These are phyloP conservation scores for Xylariaceae sp. DNA, from an alignment of 2,329 filamentous ascomycete genomes.

Conservation along the genomic window DNA sequence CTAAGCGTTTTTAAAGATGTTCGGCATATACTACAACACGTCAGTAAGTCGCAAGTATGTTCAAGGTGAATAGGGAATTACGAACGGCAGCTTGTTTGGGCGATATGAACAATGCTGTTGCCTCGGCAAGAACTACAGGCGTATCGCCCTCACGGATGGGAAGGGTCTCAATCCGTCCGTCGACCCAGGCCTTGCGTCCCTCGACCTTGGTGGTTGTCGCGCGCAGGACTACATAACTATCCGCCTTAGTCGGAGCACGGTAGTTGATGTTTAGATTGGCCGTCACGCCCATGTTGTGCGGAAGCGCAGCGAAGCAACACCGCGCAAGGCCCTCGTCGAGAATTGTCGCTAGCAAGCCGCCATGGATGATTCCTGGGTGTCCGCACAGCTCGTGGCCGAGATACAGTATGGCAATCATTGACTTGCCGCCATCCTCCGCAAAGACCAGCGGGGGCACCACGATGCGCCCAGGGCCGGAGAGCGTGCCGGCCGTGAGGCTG, in stretches of 20 bases:
- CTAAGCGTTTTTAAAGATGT: slow-evolving; percentile 30
- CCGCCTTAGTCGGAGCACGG: slow-evolving; percentile 70
- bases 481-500: slow-evolving; percentile 76
- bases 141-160: slow-evolving; percentile 51
- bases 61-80: slow-evolving; percentile 42
- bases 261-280: slow-evolving; percentile 83
- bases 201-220: slow-evolving; percentile 81
- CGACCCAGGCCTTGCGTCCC: slow-evolving; percentile 91
- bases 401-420: slow-evolving; percentile 67
- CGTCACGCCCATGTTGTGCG: slow-evolving; percentile 80
- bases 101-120: slow-evolving; percentile 81
- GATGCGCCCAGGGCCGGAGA: slow-evolving; percentile 70
- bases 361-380: slow-evolving; percentile 86
- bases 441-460: slow-evolving; percentile 78
- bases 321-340: slow-evolving; percentile 84
- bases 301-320: slow-evolving; percentile 82
- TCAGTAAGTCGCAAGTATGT: neutral
- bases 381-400: slow-evolving; percentile 78
- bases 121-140: slow-evolving; percentile 69
- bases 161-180: slow-evolving; percentile 78
- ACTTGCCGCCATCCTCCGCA: slow-evolving; percentile 63
- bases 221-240: slow-evolving; percentile 69
- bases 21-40: slow-evolving; percentile 31
- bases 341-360: slow-evolving; percentile 84
- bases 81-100: slow-evolving; percentile 74